phyloP scores from a whole-genome alignment of 352 stramenopile species.

The Globisporangium cylindrosporum region DNA sequence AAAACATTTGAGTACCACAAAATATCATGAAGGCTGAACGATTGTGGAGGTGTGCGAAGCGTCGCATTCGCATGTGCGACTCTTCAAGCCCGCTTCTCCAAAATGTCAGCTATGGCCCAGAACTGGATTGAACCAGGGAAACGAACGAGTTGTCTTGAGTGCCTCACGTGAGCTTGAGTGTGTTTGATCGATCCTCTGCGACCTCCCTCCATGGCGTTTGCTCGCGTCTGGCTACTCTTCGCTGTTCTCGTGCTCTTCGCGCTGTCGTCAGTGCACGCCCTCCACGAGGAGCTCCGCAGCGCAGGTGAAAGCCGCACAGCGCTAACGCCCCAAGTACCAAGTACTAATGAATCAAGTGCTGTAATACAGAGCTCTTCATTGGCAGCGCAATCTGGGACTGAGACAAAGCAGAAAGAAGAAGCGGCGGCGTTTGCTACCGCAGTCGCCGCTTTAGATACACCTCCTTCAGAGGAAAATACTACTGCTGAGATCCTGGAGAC shows the following conservation, averaged over 20 bases:
- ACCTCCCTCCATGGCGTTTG: neutral
- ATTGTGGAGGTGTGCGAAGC: neutral
- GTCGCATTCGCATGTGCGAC: neutral
- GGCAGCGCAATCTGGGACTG: neutral
- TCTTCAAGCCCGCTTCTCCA: neutral
- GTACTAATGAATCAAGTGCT: neutral
- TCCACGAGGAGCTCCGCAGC: neutral
- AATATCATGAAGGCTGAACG: no score
- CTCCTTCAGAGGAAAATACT: neutral
- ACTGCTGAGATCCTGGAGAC: neutral
- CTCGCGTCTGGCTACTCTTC: neutral
- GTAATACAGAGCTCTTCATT: neutral
- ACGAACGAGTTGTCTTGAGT: neutral
- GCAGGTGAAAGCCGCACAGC: neutral
- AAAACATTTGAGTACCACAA: no score
- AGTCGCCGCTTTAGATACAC: neutral
- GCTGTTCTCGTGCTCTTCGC: neutral
- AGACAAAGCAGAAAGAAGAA: neutral
- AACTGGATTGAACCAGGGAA: neutral
- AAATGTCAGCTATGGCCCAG: neutral
- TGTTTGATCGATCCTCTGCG: neutral
- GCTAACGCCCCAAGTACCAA: neutral
- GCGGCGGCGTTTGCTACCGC: neutral
- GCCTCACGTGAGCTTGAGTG: neutral
- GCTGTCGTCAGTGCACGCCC: neutral